Conservation (phyloP, 1,139 yeast genomes). For the Groenewaldozyma auringiensis region DNA sequence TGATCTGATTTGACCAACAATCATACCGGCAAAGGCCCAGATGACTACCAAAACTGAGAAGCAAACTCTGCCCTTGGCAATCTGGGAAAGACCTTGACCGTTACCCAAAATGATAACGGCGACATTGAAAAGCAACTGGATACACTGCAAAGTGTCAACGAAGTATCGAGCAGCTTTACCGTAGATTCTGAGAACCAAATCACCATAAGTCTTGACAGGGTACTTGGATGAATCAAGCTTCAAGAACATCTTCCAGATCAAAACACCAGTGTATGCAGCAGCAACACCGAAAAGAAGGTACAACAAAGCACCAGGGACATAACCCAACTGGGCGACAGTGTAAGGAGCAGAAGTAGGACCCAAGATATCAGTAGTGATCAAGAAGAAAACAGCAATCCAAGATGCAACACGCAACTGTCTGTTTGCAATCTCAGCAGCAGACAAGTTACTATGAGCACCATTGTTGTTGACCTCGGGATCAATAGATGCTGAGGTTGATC, state of each 20-base stretch:
- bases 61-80: slow-evolving; percentile 34
- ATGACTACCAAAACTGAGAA: slow-evolving; percentile 36
- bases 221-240: slow-evolving; percentile 36
- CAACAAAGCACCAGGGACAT: slow-evolving; percentile 37
- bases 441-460: slow-evolving; percentile 13
- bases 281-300: slow-evolving; percentile 34
- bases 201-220: slow-evolving; percentile 38
- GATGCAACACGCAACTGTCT: slow-evolving; percentile 30
- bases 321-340: slow-evolving; percentile 38
- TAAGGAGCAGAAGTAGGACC: slow-evolving; percentile 42
- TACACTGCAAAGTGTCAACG: slow-evolving; percentile 34
- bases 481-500: neutral
- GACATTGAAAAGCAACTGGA: slow-evolving; percentile 38
- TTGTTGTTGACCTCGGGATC: slow-evolving; percentile 4
- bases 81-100: slow-evolving; percentile 38
- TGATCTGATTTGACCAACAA: slow-evolving; percentile 38
- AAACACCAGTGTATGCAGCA: slow-evolving; percentile 37
- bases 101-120: slow-evolving; percentile 37
- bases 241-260: slow-evolving; percentile 30
- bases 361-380: slow-evolving; percentile 41
- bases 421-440: slow-evolving; percentile 22
- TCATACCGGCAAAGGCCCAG: slow-evolving; percentile 39
- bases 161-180: slow-evolving; percentile 30
- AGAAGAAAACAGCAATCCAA: slow-evolving; percentile 36
- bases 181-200: slow-evolving; percentile 34